Conservation (phyloP, 768 basidiomycete species). For the Pleurotus tuber-regium region DNA sequence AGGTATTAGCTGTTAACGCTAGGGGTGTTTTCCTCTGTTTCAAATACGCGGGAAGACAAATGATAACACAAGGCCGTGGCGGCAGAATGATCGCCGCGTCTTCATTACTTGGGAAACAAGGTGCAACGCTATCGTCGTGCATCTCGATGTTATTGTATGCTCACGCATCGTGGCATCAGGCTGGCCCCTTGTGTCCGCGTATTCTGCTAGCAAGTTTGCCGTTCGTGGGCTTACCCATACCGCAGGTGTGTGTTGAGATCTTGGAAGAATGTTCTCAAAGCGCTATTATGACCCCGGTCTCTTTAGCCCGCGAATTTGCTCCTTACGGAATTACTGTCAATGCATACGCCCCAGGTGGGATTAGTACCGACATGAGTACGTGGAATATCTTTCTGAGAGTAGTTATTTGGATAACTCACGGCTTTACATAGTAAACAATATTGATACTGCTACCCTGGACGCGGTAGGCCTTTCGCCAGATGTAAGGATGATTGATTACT, state of each 20-base stretch:
- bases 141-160: not conserved
- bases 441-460: not conserved
- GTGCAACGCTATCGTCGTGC: no score
- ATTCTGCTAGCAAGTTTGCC: slow-evolving; percentile 39
- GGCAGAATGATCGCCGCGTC: slow-evolving; percentile 39
- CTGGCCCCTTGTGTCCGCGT: slow-evolving; percentile 18
- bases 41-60: slow-evolving; percentile 32
- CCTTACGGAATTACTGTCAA: slow-evolving; percentile 39
- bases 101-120: slow-evolving; percentile 36
- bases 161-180: slow-evolving; percentile 5
- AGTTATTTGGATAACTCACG: not conserved
- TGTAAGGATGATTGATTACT: not conserved
- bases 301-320: slow-evolving; percentile 36
- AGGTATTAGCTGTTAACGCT: slow-evolving; percentile 17
- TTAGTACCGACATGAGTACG: slow-evolving; percentile 15
- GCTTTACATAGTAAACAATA: not conserved
- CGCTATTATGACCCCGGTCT: not conserved
- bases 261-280: not conserved
- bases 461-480: not conserved
- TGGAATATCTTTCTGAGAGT: not conserved
- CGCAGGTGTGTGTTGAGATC: slow-evolving; percentile 21
- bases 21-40: slow-evolving; percentile 33
- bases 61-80: slow-evolving; percentile 38
- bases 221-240: slow-evolving; percentile 39
- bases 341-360: slow-evolving; percentile 35